Evolutionary conservation across 2,329 filamentous ascomycete species (phyloP), one percentile per base, ranked within the genome.

Genomic region (Trichoderma sp.): DNA sequence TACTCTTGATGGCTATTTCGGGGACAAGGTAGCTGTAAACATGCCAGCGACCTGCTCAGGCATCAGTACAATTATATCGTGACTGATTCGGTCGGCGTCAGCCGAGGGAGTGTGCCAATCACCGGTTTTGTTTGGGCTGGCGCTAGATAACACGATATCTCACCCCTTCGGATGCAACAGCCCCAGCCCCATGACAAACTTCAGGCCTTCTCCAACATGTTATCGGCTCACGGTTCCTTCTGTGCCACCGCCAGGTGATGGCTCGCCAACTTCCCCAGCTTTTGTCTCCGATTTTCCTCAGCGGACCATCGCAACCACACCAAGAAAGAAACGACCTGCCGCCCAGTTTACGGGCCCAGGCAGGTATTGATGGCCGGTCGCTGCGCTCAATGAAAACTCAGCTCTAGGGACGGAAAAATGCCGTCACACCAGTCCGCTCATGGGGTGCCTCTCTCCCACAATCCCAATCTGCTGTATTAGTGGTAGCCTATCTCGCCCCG

Each of bases 111-210:
- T 17, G 17, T 17, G 24, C 47, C n/a, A 58, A 17, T 26, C 54
- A 21, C 41, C 55, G n/a, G 44, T 12, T 17, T 12, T 17, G 14
- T 9, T 24, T 24, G n/a, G 5, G 45, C 47, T 39, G 39, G 58
- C 39, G 39, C 57, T 7, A n/a, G 45, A 50, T 60, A 60, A 43
- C 15, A 26, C 24, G 45, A 56, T 26, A 50, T 41, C 19, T 51
- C 24, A 41, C 15, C 24, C 15, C 3, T 5, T 19, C 28, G 34
- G 26, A 15, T 28, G 57, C 57, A 12, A 26, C 19, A 21, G 15
- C 34, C 45, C 39, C 34, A 21, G 58, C 44, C 58, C 44, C n/a
- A 48, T 62, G 47, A 48, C 58, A 52, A 62, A 54, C 39, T 50
- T 17, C 30, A 52, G 34, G 58, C 47, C 15, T 30, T 41, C 24